phyloP scores from a whole-genome alignment of 2,329 filamentous ascomycete genomes.

The Epichloe uncinata region DNA sequence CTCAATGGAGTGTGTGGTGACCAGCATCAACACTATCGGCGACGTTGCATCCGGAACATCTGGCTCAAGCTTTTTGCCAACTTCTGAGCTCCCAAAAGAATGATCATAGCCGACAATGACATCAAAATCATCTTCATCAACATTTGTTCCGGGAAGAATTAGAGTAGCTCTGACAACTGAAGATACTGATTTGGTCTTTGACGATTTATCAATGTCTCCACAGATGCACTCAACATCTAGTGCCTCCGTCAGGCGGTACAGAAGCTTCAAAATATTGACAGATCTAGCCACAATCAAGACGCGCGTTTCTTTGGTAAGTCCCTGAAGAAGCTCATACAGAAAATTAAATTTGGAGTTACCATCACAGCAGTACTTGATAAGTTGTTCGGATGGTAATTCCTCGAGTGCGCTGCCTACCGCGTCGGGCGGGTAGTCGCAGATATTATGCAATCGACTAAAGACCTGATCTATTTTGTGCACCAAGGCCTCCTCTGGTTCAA shows the following conservation, averaged over 20 bases:
- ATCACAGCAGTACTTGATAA: conserved; percentile 39
- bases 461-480: conserved; percentile 36
- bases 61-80: conserved; percentile 3
- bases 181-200: conserved; percentile 14
- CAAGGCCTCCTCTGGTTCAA: conserved; percentile 25
- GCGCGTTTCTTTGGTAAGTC: conserved; percentile 29
- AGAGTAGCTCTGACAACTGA: conserved; percentile 29
- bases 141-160: conserved; percentile 25
- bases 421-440: conserved; percentile 45
- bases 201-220: conserved; percentile 15
- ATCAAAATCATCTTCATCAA: conserved; percentile 29
- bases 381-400: conserved; percentile 24
- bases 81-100: conserved; percentile 27
- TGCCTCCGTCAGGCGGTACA: conserved; percentile 34
- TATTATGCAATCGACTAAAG: conserved; percentile 35
- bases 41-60: conserved; percentile 10
- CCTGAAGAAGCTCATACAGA: conserved; percentile 38
- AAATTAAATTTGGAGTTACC: conserved; percentile 50
- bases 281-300: conserved; percentile 41
- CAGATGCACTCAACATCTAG: conserved; percentile 24
- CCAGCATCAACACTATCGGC: conserved; percentile 35
- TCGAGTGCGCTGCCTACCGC: conserved; percentile 30
- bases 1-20: conserved; percentile 39
- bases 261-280: conserved; percentile 34
- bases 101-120: conserved; percentile 42